Conservation (phyloP, 2,329 filamentous ascomycete species). For the Penicillium griseofulvum region DNA sequence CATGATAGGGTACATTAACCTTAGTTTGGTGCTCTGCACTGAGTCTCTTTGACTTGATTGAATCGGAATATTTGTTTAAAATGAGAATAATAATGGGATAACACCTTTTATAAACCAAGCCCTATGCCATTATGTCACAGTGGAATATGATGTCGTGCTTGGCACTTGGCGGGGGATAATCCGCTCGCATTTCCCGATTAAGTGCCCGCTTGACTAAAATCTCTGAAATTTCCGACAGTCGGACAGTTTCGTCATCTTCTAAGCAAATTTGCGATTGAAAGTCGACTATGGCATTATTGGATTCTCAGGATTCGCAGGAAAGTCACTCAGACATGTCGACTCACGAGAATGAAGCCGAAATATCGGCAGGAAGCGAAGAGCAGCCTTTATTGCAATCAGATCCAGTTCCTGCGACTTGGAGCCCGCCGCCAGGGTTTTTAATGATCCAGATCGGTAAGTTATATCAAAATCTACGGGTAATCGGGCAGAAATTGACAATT, state of each 20-base stretch:
- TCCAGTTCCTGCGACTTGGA: slow-evolving; percentile 38
- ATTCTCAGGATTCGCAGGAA: neutral
- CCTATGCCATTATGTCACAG: slow-evolving; percentile 8
- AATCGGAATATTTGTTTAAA: neutral
- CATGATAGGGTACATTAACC: slow-evolving; percentile 34
- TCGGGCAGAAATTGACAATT: neutral
- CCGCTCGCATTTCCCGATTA: slow-evolving; percentile 15
- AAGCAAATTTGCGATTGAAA: neutral
- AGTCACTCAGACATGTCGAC: neutral
- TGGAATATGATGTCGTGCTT: slow-evolving; percentile 20
- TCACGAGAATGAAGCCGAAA: neutral
- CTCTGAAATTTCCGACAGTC: neutral
- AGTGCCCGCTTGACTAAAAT: slow-evolving; percentile 16
- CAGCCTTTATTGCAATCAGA: slow-evolving; percentile 24
- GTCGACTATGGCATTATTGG: slow-evolving; percentile 5
- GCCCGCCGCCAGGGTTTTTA: slow-evolving; percentile 52
- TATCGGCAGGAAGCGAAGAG: slow-evolving; percentile 15
- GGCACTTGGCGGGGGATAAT: slow-evolving; percentile 3
- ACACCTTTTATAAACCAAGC: neutral
- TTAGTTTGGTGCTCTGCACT: slow-evolving; percentile 25
- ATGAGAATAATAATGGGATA: neutral
- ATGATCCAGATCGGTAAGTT: slow-evolving; percentile 55
- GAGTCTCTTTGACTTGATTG: slow-evolving; percentile 1
- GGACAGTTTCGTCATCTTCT: neutral
- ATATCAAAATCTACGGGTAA: no score